Conservation (phyloP, 116 monocot genomes). For the Papilionanthe hybrid region DNA sequence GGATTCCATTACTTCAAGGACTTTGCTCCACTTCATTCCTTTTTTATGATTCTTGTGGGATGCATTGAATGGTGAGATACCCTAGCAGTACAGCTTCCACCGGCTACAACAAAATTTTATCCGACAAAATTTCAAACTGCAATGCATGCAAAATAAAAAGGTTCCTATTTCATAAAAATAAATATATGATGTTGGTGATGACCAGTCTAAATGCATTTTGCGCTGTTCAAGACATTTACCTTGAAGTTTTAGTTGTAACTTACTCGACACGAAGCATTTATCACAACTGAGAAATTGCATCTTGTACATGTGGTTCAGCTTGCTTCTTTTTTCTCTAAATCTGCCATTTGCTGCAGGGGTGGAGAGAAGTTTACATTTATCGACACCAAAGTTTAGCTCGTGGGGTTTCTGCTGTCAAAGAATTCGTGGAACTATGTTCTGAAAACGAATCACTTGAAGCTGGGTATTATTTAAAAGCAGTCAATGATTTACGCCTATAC, state of each 20-base stretch:
- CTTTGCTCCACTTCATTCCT: too few relatives aligned
- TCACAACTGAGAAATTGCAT: too few relatives aligned
- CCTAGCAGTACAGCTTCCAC: neutral
- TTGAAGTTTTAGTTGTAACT: neutral
- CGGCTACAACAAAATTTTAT: too few relatives aligned
- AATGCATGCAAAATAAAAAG: neutral
- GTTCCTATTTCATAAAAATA: neutral
- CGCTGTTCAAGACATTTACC: neutral
- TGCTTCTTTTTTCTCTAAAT: neutral
- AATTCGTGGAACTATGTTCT: slow-evolving; percentile 46
- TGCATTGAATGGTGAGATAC: neutral
- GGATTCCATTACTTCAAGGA: too few relatives aligned
- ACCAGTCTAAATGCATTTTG: neutral
- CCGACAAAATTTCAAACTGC: neutral
- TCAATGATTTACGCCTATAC: slow-evolving; percentile 32
- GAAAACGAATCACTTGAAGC: slow-evolving; percentile 71
- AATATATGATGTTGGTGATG: neutral
- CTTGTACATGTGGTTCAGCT: neutral
- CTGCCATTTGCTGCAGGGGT: slow-evolving; percentile 49
- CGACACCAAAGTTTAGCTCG: slow-evolving; percentile 38
- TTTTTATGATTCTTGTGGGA: neutral
- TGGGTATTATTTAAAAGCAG: slow-evolving; percentile 61
- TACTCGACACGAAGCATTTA: neutral
- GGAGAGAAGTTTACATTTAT: slow-evolving; percentile 54
- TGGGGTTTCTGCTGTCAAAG: slow-evolving; percentile 32